Conservation (phyloP, 805 yeast genomes). For the Candida wancherniae region DNA sequence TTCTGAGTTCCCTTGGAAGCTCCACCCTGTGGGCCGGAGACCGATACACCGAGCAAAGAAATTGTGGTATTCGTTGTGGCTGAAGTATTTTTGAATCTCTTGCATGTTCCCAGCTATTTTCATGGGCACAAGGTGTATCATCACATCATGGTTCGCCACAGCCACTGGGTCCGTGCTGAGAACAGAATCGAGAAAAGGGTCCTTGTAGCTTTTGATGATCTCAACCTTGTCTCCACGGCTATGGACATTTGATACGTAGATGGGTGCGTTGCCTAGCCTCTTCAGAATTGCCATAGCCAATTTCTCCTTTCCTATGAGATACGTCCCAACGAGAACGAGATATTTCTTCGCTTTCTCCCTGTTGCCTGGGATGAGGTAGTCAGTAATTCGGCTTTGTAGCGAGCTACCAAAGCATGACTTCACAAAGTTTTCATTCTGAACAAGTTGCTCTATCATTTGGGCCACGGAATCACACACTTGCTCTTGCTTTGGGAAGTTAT, state of each 20-base stretch:
- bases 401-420: slow-evolving; percentile 30
- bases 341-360: slow-evolving; percentile 32
- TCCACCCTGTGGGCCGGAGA: slow-evolving; percentile 89
- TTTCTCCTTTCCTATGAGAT: slow-evolving; percentile 89
- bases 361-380: slow-evolving; percentile 19
- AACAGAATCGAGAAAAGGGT: slow-evolving; percentile 33
- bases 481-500: slow-evolving; percentile 75
- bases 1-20: slow-evolving; percentile 33
- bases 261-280: slow-evolving; percentile 42
- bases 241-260: slow-evolving; percentile 49
- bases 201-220: slow-evolving; percentile 44
- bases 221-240: slow-evolving; percentile 37
- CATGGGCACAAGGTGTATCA: slow-evolving; percentile 71
- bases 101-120: slow-evolving; percentile 44
- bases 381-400: slow-evolving; percentile 38
- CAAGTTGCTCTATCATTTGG: slow-evolving; percentile 42
- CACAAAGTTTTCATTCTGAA: slow-evolving; percentile 20
- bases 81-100: slow-evolving; percentile 46
- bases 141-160: slow-evolving; percentile 42
- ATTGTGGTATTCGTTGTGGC: slow-evolving; percentile 37
- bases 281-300: slow-evolving; percentile 66
- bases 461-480: slow-evolving; percentile 60
- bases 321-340: slow-evolving; percentile 74
- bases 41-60: slow-evolving; percentile 63
- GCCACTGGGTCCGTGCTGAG: slow-evolving; percentile 33